Conservation (phyloP, 2,329 filamentous ascomycete genomes). For the Metarhizium guizhouense region DNA sequence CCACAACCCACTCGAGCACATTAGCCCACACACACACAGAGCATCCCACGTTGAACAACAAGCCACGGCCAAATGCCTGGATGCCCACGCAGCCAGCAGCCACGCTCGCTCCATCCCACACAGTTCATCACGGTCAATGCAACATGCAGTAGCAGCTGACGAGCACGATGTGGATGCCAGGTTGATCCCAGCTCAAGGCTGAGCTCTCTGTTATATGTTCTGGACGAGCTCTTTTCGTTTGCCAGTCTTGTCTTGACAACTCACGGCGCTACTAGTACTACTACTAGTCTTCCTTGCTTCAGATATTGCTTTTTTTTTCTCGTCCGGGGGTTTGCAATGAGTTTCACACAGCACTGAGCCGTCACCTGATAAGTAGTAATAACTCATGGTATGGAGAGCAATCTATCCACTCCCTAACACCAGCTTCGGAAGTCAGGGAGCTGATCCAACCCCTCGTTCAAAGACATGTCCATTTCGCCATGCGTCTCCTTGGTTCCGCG, state of each 20-base stretch:
- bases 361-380: background rate
- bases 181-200: background rate
- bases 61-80: background rate
- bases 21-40: background rate
- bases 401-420: too few relatives aligned
- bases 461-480: background rate
- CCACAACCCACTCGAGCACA: background rate
- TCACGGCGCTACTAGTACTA: background rate
- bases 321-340: background rate
- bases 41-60: background rate
- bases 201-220: background rate
- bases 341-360: background rate
- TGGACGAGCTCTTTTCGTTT: background rate
- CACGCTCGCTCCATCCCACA: background rate
- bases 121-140: background rate
- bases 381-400: too few relatives aligned
- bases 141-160: background rate
- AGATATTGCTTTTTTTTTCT: background rate
- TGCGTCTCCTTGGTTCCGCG: background rate
- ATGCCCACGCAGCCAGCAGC: background rate
- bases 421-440: too few relatives aligned
- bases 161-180: background rate
- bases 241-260: background rate
- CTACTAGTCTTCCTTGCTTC: background rate
- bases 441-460: background rate